These are phyloP conservation scores for Leccinum boreale DNA, from an alignment of 768 basidiomycete species.

Conservation along the genomic window DNA sequence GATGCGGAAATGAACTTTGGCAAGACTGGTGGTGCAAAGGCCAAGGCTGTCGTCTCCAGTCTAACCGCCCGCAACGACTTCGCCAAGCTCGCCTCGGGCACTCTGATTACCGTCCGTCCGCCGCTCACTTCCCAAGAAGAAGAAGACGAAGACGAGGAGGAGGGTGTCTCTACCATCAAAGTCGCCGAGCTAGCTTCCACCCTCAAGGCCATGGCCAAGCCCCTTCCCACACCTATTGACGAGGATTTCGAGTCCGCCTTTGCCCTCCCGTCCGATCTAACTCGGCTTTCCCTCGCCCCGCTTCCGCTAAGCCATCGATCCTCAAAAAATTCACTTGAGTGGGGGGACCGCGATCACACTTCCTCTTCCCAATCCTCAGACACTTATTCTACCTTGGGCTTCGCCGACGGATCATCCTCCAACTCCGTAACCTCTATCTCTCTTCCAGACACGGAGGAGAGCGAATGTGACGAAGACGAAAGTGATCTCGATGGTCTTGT, in stretches of 20 bases:
- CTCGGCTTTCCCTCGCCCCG: slow-evolving; percentile 78
- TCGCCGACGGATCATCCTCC: slow-evolving; percentile 70
- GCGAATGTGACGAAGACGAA: slow-evolving; percentile 63
- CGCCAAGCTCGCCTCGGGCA: slow-evolving; percentile 17
- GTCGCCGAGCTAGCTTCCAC: slow-evolving; percentile 47
- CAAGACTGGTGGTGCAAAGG: slow-evolving; percentile 51
- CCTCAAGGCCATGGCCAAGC: slow-evolving; percentile 33
- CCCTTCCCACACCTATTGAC: slow-evolving; percentile 40
- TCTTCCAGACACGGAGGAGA: slow-evolving; percentile 69
- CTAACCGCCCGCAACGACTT: slow-evolving; percentile 44
- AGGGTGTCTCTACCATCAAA: slow-evolving; percentile 84
- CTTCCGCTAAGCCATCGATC: slow-evolving; percentile 70
- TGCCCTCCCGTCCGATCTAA: slow-evolving; percentile 75
- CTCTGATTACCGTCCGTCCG: slow-evolving; percentile 58
- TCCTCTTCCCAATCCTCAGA: slow-evolving; percentile 87
- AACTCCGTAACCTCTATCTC: slow-evolving; percentile 65
- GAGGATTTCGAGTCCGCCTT: slow-evolving; percentile 87
- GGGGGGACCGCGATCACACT: slow-evolving; percentile 82
- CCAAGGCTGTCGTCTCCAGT: slow-evolving; percentile 35
- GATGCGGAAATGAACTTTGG: slow-evolving; percentile 73
- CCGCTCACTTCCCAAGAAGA: slow-evolving; percentile 48
- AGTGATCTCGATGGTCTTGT: slow-evolving; percentile 80
- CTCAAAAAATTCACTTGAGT: slow-evolving; percentile 82
- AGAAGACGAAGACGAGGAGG: slow-evolving; percentile 68
- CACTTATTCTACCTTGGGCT: slow-evolving; percentile 75